Evolutionary conservation across 2,329 filamentous ascomycete genomes (phyloP).

Genomic region (Verticillium zaregamsianum): DNA sequence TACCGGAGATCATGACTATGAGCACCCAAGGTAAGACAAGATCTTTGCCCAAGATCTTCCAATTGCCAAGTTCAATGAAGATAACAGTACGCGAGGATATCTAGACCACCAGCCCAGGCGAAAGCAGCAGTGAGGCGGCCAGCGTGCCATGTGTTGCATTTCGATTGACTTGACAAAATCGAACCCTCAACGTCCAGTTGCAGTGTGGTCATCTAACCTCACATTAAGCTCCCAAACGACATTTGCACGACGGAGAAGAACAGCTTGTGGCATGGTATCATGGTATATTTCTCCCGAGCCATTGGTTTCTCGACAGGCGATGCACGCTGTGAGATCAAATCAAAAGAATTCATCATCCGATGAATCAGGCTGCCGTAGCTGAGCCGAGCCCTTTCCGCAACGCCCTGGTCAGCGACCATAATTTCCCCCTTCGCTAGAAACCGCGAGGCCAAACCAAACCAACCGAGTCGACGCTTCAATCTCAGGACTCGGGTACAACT

Average conservation of each 20-base stretch:
- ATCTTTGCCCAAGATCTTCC: too few species aligned
- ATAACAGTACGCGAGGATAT: too few species aligned
- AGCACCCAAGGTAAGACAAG: too few species aligned
- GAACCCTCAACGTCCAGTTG: too few species aligned
- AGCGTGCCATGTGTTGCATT: too few species aligned
- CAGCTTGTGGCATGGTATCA: background rate
- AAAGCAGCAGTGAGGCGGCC: too few species aligned
- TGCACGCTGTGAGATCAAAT: background rate
- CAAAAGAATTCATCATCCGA: background rate
- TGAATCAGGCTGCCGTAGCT: background rate
- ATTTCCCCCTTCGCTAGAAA: background rate
- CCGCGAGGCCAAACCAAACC: background rate
- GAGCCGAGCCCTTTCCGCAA: background rate
- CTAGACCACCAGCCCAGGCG: too few species aligned
- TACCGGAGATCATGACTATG: too few species aligned
- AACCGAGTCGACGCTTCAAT: conserved; percentile 12
- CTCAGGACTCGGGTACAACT: conserved; percentile 12
- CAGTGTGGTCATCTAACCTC: too few species aligned
- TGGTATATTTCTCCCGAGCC: background rate
- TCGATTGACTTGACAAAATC: too few species aligned
- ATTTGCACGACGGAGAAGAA: background rate
- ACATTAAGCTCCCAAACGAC: too few species aligned
- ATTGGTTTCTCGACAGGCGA: background rate
- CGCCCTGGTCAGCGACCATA: background rate
- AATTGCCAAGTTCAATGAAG: too few species aligned